These are phyloP conservation scores for Rhizopogon roseolus DNA, from an alignment of 768 basidiomycete genomes.

Conservation along the genomic window DNA sequence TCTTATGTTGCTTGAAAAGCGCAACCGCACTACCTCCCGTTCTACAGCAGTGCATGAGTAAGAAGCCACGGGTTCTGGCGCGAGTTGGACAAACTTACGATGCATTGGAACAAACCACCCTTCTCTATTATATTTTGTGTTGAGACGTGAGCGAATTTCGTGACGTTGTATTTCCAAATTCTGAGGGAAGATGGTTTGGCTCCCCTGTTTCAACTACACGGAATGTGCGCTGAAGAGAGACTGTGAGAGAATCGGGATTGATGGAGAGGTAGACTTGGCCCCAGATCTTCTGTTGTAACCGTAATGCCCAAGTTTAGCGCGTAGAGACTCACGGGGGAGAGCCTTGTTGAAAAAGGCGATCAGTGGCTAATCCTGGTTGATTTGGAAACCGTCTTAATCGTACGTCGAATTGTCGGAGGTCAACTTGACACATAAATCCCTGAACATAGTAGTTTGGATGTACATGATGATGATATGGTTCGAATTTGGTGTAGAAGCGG, in stretches of 20 bases:
- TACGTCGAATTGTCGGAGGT: neutral
- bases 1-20: constrained; percentile 4
- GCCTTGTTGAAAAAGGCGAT: neutral
- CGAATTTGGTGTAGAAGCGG: no score
- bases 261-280: neutral
- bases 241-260: neutral
- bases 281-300: neutral
- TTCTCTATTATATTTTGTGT: constrained; percentile 14
- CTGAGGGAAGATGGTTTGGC: neutral
- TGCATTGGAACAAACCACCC: constrained; percentile 18
- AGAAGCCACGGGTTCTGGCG: neutral
- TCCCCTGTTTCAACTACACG: neutral
- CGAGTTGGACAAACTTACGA: neutral
- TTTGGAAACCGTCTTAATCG: neutral
- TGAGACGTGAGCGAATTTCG: constrained; percentile 7
- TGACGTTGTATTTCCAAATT: constrained; percentile 12
- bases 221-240: neutral
- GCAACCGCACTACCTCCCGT: constrained; percentile 27
- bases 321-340: neutral
- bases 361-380: no score
- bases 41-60: constrained; percentile 16
- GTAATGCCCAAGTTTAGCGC: neutral
- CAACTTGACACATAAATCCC: neutral
- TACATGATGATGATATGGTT: neutral
- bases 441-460: neutral